Evolutionary conservation across 805 yeast genomes (phyloP), one percentile per base, ranked within the genome.

Genomic region (Ogataea trehalophila): DNA sequence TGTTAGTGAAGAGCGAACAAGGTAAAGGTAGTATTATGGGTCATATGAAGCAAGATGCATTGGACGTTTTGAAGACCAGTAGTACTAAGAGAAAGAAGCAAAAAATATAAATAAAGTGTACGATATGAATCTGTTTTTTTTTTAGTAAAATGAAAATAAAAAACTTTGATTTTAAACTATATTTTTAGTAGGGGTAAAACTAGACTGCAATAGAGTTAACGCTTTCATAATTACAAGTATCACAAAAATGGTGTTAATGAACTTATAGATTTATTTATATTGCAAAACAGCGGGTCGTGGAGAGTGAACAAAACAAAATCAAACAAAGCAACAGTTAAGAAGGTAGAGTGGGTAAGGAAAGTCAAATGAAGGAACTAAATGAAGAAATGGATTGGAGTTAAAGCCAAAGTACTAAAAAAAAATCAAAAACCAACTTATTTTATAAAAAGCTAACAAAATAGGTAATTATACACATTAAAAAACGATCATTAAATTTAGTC

Each of bases 11-110:
- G 47, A 87, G 87, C 16, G 58, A 50, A n/a, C 45, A 37, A 4
- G 63, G 61, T 6, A 73, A 77, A 44, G 82, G 86, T 5, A 92
- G 85, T 62, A 80, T 91, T 43, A 70, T 88, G 59, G 96, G 97
- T 0, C 83, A 80, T 56, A 76, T 76, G 42, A 77, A 77, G 53
- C 74, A 75, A 40, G 79, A 82, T 58, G 97, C 96, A 0, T 69
- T 87, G 47, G 79, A 80, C 41, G 81, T 78, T 44, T 69, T 87
- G 57, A 75, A 72, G 45, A 65, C 46, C 39, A 49, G 52, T 26
- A 39, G 47, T 14, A n/a, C 33, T 33, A 20, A 36, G 35, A 53
- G 44, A 43, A 45, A 43, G 45, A 49, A 41, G 46, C 38, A 42
- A 31, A 20, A 22, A 43, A 44, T 33, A 2, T 26, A 26, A 26